phyloP scores from a whole-genome alignment of 257 asterid genomes.

The Perilla frutescens region DNA sequence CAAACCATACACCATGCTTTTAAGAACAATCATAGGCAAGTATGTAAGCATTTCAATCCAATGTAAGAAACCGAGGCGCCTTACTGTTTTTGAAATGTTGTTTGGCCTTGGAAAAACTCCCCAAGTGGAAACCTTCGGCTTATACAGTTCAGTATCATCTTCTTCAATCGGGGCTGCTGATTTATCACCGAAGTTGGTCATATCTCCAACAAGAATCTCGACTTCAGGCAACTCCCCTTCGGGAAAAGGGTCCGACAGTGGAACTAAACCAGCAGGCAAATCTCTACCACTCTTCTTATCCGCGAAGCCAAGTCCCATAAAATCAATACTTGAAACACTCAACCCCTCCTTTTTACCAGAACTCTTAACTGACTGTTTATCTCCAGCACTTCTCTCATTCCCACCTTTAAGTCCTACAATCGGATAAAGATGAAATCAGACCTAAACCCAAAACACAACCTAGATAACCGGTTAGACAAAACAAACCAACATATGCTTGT shows the following conservation, averaged over 20 bases:
- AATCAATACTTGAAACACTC: slow-evolving; percentile 69
- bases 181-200: slow-evolving; percentile 61
- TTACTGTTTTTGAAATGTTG: slow-evolving; percentile 82
- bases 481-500: too few relatives aligned
- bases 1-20: not conserved
- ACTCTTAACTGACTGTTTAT: slow-evolving; percentile 36
- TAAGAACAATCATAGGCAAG: not conserved
- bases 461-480: too few relatives aligned
- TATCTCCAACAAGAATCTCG: slow-evolving; percentile 80
- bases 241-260: slow-evolving; percentile 56
- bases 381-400: slow-evolving; percentile 34
- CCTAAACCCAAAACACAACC: not conserved
- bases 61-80: slow-evolving; percentile 32
- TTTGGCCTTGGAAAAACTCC: slow-evolving; percentile 94
- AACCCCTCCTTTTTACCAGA: slow-evolving; percentile 47
- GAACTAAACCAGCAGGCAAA: slow-evolving; percentile 85
- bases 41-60: not conserved
- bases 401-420: slow-evolving; percentile 51
- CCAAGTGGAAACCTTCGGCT: slow-evolving; percentile 98
- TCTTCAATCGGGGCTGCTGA: slow-evolving; percentile 39
- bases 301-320: slow-evolving; percentile 84
- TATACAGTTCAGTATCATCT: slow-evolving; percentile 58
- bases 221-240: slow-evolving; percentile 78
- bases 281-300: slow-evolving; percentile 75
- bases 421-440: slow-evolving; percentile 26